phyloP scores from a whole-genome alignment of 495 filamentous ascomycete genomes.

The Trichoderma asperelloides region DNA sequence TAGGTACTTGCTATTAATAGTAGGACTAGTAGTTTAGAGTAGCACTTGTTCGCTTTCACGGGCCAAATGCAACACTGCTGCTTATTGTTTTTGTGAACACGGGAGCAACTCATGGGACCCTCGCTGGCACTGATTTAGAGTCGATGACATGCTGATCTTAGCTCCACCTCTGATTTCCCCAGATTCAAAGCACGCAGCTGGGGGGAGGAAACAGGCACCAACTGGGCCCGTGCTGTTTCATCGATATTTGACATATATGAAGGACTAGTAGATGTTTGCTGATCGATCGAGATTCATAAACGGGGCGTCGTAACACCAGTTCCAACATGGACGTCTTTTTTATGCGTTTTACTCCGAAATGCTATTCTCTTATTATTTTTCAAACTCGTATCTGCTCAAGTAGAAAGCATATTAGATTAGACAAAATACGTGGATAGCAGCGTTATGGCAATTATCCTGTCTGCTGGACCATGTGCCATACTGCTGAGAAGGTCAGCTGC shows the following conservation, averaged over 20 bases:
- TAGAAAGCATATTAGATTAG: too few relatives aligned
- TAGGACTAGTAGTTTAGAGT: too few relatives aligned
- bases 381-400: too few relatives aligned
- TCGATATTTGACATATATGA: neutral
- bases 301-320: neutral
- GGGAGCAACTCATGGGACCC: neutral
- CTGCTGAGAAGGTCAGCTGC: too few relatives aligned
- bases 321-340: neutral
- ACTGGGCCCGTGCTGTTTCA: neutral
- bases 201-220: neutral
- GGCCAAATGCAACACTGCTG: too few relatives aligned
- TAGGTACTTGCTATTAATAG: too few relatives aligned
- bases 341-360: neutral
- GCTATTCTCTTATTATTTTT: too few relatives aligned
- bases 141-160: neutral
- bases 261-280: neutral
- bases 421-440: too few relatives aligned
- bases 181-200: neutral
- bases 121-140: neutral
- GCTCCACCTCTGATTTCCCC: neutral
- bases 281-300: neutral
- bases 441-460: too few relatives aligned
- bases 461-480: too few relatives aligned
- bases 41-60: too few relatives aligned
- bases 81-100: too few relatives aligned